Base-by-base conservation (phyloP, 169 alveolate genomes). In the Perkinsus chesapeaki region DNA sequence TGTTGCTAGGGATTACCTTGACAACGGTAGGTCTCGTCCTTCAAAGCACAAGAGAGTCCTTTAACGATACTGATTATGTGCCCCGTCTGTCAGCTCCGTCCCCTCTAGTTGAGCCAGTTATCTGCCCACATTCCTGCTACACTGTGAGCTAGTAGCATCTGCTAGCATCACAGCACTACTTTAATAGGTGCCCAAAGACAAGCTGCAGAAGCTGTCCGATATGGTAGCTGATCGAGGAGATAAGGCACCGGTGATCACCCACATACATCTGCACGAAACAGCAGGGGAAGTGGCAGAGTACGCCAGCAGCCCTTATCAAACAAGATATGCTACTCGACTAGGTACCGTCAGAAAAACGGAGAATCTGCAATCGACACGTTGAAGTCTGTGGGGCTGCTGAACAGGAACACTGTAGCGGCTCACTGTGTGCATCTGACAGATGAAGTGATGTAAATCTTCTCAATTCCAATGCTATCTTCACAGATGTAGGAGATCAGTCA, bases 391-490 rank as follows among this genome's bases (percentile, higher is more conserved):
- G 93, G 93, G 92, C 92, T 39, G 36, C 93, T 92, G 7, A 92
- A 92, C n/a, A n/a, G 39, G 48, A 20, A 34, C 38, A 20, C 27
- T 7, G 31, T 92, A 20, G 48, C 60, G 9, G 93, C 93, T 5
- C 93, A 92, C 27, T 92, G 93, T 37, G 93, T 92, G 34, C 39
- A 92, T 91, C 47, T 92, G 47, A 73, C 39, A n/a, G 94, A 92
- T 12, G 94, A 82, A 5, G 82, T 12, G 27, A 23, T 16, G n/a
- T n/a, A n/a, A n/a, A n/a, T n/a, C n/a, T n/a, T n/a, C n/a, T n/a
- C n/a, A n/a, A n/a, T n/a, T n/a, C n/a, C n/a, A n/a, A n/a, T n/a
- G n/a, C n/a, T n/a, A n/a, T 43, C 60, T 5, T 43, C 60, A 43
- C 60, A 43, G 23, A n/a, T 16, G 60, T 43, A 43, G 60, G 93